A percentile compares a stretch with the other conserved stretches of the same genome.
phyloP scores from a whole-genome alignment of 1,284 basidiomycete species.

The Fomitopsis betulina region DNA sequence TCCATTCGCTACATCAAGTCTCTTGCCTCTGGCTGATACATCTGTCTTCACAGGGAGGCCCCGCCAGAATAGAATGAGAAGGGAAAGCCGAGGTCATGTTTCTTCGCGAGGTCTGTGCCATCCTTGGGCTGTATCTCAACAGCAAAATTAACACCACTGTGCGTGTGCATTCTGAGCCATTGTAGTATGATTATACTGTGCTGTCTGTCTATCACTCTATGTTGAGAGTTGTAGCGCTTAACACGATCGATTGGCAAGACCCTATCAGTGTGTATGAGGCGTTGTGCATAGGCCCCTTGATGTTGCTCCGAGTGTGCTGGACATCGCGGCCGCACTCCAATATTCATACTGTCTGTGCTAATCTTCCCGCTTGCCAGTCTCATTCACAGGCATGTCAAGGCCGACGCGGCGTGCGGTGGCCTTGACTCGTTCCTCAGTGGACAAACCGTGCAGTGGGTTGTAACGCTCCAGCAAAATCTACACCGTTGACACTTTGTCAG shows the following conservation, averaged over 20 bases:
- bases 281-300: too few relatives aligned
- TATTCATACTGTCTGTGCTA: not conserved
- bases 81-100: not conserved
- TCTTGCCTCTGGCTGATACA: slow-evolving; percentile 24
- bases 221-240: slow-evolving; percentile 44
- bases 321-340: too few relatives aligned
- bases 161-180: not conserved
- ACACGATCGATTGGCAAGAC: too few relatives aligned
- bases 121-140: not conserved
- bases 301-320: too few relatives aligned
- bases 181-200: not conserved
- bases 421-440: slow-evolving; percentile 72
- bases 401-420: slow-evolving; percentile 87
- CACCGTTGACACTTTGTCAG: not conserved
- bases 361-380: slow-evolving; percentile 17
- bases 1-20: slow-evolving; percentile 26
- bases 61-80: slow-evolving; percentile 41
- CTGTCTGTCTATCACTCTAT: not conserved
- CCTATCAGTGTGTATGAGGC: not conserved
- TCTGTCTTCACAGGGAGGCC: slow-evolving; percentile 62
- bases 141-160: not conserved
- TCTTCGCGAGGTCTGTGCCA: not conserved
- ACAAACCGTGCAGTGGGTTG: slow-evolving; percentile 80
- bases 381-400: slow-evolving; percentile 57
- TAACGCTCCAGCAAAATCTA: slow-evolving; percentile 78